Percentiles rank a stretch among this genome's conserved stretches.
phyloP scores from a whole-genome alignment of 805 yeast genomes.

The Jamesozyma hellenica region DNA sequence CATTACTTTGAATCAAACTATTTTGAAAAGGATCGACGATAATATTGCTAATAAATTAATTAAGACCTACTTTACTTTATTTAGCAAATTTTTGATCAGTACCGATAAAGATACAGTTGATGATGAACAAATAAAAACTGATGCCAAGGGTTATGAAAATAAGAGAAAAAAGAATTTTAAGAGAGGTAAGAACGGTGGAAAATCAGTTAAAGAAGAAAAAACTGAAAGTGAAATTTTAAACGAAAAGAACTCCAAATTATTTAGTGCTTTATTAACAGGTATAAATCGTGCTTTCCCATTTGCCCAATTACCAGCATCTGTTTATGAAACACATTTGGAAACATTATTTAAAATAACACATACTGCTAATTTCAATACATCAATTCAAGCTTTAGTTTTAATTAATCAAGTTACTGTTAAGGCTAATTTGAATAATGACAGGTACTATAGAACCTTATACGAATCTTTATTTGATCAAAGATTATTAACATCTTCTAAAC shows the following conservation, averaged over 20 bases:
- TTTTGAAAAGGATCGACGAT: conserved; percentile 65
- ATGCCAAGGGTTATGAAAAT: conserved; percentile 38
- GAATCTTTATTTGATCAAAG: conserved; percentile 83
- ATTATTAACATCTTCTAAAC: conserved; percentile 77
- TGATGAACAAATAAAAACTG: conserved; percentile 22
- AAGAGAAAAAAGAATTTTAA: conserved; percentile 67
- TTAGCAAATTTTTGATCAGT: conserved; percentile 71
- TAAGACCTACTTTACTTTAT: conserved; percentile 74
- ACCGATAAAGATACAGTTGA: conserved; percentile 45
- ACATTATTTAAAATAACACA: conserved; percentile 85
- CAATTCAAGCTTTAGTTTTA: conserved; percentile 82
- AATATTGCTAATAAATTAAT: conserved; percentile 76
- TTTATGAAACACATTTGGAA: conserved; percentile 67
- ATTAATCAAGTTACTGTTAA: conserved; percentile 67
- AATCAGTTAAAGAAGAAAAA: conserved; percentile 54
- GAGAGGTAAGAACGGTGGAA: conserved; percentile 83
- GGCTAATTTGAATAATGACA: conserved; percentile 47
- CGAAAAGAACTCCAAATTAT: conserved; percentile 75
- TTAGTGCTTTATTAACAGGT: conserved; percentile 88
- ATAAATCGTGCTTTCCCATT: conserved; percentile 94
- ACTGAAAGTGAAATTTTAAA: conserved; percentile 55
- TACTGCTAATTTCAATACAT: conserved; percentile 86
- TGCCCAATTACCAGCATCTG: conserved; percentile 60
- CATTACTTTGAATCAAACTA: conserved; percentile 85
- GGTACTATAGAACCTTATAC: conserved; percentile 81